Evolutionary conservation across 2,329 filamentous ascomycete species (phyloP).

Genomic region (Drechmeria coniospora): DNA sequence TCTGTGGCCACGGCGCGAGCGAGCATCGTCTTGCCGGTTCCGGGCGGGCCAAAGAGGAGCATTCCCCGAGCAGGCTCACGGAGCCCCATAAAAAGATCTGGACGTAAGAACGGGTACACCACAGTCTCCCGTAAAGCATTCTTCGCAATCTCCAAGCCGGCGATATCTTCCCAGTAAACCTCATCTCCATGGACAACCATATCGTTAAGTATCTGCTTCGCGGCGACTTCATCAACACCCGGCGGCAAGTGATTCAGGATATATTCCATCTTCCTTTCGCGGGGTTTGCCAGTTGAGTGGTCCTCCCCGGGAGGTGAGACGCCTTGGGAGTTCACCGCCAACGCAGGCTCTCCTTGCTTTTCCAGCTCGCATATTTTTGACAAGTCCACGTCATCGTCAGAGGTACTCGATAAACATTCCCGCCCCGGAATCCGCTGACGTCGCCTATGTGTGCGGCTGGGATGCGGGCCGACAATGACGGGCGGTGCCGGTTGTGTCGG

Average conservation of each 20-base stretch:
- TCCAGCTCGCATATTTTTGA: conserved; percentile 9
- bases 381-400: conserved; percentile 10
- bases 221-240: conserved; percentile 68
- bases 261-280: conserved; percentile 45
- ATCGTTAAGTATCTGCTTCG: conserved; percentile 87
- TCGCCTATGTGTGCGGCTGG: conserved; percentile 8
- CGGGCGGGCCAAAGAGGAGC: conserved; percentile 88
- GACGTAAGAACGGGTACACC: conserved; percentile 89
- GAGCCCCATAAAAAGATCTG: conserved; percentile 89
- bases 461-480: conserved; percentile 6
- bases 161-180: conserved; percentile 88
- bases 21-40: conserved; percentile 98
- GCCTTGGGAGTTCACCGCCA: conserved; percentile 29
- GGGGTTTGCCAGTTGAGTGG: conserved; percentile 26
- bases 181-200: conserved; percentile 90
- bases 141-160: conserved; percentile 80
- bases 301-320: conserved; percentile 26
- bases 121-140: conserved; percentile 87
- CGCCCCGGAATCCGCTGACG: conserved; percentile 7
- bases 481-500: background rate
- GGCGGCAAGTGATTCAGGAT: conserved; percentile 66
- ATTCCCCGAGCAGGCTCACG: conserved; percentile 89
- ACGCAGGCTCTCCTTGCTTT: conserved; percentile 18
- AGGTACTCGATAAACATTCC: conserved; percentile 12
- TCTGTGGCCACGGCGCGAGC: conserved; percentile 86